Conservation (phyloP, 352 stramenopile species). For the Saprolegnia diclina region DNA sequence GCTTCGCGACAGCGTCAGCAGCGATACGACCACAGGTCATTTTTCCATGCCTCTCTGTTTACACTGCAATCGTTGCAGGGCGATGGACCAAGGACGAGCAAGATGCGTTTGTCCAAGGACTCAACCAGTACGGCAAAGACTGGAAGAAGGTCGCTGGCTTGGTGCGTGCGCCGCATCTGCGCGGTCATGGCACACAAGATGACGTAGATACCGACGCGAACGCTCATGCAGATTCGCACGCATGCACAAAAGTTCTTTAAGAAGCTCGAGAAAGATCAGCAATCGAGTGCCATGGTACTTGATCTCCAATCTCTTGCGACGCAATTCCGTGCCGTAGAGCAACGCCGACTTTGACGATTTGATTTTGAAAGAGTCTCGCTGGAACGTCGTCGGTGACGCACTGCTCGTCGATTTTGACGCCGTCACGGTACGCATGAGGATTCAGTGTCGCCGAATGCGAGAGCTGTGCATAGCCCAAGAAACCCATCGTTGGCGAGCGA, state of each 20-base stretch:
- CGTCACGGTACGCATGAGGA: too few species aligned
- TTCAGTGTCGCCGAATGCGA: too few species aligned
- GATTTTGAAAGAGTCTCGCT: constrained; percentile 1
- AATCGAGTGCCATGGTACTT: background rate
- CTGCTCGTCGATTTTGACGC: background rate
- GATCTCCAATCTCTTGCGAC: background rate
- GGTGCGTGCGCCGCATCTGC: background rate
- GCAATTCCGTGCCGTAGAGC: background rate
- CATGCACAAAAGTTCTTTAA: constrained; percentile 13
- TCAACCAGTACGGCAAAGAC: background rate
- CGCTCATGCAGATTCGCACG: constrained; percentile 6
- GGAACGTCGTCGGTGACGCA: background rate
- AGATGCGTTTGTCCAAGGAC: constrained; percentile 3
- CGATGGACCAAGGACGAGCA: constrained; percentile 11
- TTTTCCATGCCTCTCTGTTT: background rate
- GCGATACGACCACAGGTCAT: background rate
- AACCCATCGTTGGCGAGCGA: background rate
- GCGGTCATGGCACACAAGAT: background rate
- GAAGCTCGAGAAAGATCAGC: background rate
- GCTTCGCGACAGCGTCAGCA: background rate
- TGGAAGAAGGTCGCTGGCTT: constrained; percentile 1
- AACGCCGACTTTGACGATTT: background rate
- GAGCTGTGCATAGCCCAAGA: background rate
- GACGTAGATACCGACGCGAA: constrained; percentile 12
- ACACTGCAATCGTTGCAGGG: background rate